Evolutionary conservation across 2,329 filamentous ascomycete genomes (phyloP).

Genomic region (Falciphora oryzae): DNA sequence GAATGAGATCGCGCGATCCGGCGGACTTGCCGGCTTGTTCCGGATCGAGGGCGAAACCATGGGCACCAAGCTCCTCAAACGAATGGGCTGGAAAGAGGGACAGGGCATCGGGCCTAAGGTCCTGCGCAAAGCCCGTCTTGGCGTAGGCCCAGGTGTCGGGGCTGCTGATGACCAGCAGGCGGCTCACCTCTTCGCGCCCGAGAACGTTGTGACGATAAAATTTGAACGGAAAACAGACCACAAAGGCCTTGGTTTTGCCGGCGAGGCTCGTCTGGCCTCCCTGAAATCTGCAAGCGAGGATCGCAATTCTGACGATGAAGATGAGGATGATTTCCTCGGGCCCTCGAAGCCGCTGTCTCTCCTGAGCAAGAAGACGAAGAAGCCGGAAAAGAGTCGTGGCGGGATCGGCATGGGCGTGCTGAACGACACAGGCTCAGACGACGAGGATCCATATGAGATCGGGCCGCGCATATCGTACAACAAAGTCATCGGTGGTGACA

Average conservation of each 20-base stretch:
- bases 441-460: slow-evolving; percentile 90
- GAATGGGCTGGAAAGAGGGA: slow-evolving; percentile 94
- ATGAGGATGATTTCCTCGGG: slow-evolving; percentile 35
- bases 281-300: not conserved
- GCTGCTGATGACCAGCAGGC: slow-evolving; percentile 31
- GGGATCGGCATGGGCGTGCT: slow-evolving; percentile 84
- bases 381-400: slow-evolving; percentile 45
- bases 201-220: slow-evolving; percentile 65
- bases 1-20: slow-evolving; percentile 43
- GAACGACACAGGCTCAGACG: slow-evolving; percentile 91
- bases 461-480: slow-evolving; percentile 89
- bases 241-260: slow-evolving; percentile 64
- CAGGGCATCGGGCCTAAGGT: slow-evolving; percentile 90
- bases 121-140: slow-evolving; percentile 65
- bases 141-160: slow-evolving; percentile 46
- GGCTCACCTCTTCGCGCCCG: slow-evolving; percentile 77
- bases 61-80: slow-evolving; percentile 76
- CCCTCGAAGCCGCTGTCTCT: slow-evolving; percentile 19
- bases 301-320: slow-evolving; percentile 27
- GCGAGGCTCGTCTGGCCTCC: slow-evolving; percentile 47
- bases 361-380: slow-evolving; percentile 36
- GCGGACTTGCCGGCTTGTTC: slow-evolving; percentile 65
- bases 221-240: slow-evolving; percentile 61
- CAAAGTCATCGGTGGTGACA: slow-evolving; percentile 72
- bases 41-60: slow-evolving; percentile 72